Percentiles rank a stretch among this genome's conserved stretches.
Evolutionary conservation across 371 early-diverging fungal genomes (phyloP).

Genomic region (Rhizopus arrhizus): DNA sequence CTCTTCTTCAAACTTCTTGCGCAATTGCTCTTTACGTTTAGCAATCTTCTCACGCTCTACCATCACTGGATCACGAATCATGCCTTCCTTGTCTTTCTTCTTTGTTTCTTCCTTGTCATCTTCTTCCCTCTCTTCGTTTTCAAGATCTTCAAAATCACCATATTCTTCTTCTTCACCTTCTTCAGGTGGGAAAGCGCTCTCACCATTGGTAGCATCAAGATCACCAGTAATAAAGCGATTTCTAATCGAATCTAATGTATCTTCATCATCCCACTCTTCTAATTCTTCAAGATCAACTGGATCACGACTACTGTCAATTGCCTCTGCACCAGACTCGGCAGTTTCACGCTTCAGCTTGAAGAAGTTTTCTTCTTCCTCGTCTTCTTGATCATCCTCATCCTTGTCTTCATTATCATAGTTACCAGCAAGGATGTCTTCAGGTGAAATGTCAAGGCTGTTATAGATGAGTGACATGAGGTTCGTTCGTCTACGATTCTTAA

Average conservation of each 20-base stretch:
- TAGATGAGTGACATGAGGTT: slow-evolving; percentile 91
- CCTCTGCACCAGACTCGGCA: slow-evolving; percentile 28
- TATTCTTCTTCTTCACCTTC: slow-evolving; percentile 64
- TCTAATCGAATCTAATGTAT: slow-evolving; percentile 70
- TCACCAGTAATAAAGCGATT: slow-evolving; percentile 85
- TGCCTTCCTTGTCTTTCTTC: slow-evolving; percentile 30
- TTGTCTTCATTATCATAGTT: slow-evolving; percentile 33
- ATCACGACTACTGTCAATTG: slow-evolving; percentile 72
- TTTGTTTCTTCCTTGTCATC: slow-evolving; percentile 33
- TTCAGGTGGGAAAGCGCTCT: slow-evolving; percentile 43
- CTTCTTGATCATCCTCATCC: slow-evolving; percentile 47
- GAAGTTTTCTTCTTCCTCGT: slow-evolving; percentile 66
- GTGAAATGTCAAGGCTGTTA: slow-evolving; percentile 53
- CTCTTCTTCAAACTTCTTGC: slow-evolving; percentile 89
- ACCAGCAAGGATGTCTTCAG: slow-evolving; percentile 59
- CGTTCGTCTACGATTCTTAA: slow-evolving; percentile 62
- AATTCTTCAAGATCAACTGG: slow-evolving; percentile 58
- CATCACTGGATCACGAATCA: slow-evolving; percentile 42
- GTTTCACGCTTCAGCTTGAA: slow-evolving; percentile 63
- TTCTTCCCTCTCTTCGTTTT: slow-evolving; percentile 55
- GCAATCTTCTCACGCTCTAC: slow-evolving; percentile 69
- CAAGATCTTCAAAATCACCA: slow-evolving; percentile 94
- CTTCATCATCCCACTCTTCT: slow-evolving; percentile 75
- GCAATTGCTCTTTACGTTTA: slow-evolving; percentile 86
- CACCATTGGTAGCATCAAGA: slow-evolving; percentile 41